Evolutionary conservation across 2,329 filamentous ascomycete species (phyloP).

Genomic region (Clonostachys byssicola): DNA sequence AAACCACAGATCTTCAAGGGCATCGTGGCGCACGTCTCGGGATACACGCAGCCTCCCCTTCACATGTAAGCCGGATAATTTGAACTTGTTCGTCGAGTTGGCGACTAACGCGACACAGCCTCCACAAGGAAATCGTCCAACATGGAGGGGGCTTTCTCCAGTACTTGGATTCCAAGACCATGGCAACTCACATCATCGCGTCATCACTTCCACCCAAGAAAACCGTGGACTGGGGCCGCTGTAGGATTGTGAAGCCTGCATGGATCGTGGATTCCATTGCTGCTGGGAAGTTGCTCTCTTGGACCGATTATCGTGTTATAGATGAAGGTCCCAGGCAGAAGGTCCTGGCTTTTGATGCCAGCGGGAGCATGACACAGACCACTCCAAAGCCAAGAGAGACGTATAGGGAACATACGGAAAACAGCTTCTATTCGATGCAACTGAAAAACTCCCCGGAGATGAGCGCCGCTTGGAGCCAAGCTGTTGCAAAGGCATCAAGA

Average conservation of each 20-base stretch:
- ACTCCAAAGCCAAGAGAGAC: constrained; percentile 52
- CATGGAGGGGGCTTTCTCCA: constrained; percentile 95
- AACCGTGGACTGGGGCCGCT: constrained; percentile 78
- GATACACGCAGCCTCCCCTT: constrained; percentile 91
- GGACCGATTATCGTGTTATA: constrained; percentile 79
- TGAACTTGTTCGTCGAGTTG: neutral
- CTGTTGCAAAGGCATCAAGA: constrained; percentile 13
- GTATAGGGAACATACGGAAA: constrained; percentile 78
- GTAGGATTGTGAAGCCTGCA: constrained; percentile 88
- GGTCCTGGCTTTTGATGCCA: constrained; percentile 59
- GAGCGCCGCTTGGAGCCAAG: constrained; percentile 18
- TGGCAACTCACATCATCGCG: constrained; percentile 93
- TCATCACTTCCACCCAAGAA: constrained; percentile 91
- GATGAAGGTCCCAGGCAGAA: constrained; percentile 83
- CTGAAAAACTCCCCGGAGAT: constrained; percentile 38
- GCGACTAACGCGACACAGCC: constrained; percentile 21
- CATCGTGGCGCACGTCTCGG: constrained; percentile 86
- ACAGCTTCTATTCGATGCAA: constrained; percentile 79
- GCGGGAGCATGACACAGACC: constrained; percentile 62
- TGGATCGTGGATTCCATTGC: constrained; percentile 91
- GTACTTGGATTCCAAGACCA: constrained; percentile 91
- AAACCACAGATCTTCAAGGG: constrained; percentile 87
- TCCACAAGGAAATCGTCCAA: constrained; percentile 82
- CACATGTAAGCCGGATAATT: constrained; percentile 52
- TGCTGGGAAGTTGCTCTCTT: constrained; percentile 77